phyloP scores from a whole-genome alignment of 352 stramenopile genomes.

The Phytophthora ohioensis region DNA sequence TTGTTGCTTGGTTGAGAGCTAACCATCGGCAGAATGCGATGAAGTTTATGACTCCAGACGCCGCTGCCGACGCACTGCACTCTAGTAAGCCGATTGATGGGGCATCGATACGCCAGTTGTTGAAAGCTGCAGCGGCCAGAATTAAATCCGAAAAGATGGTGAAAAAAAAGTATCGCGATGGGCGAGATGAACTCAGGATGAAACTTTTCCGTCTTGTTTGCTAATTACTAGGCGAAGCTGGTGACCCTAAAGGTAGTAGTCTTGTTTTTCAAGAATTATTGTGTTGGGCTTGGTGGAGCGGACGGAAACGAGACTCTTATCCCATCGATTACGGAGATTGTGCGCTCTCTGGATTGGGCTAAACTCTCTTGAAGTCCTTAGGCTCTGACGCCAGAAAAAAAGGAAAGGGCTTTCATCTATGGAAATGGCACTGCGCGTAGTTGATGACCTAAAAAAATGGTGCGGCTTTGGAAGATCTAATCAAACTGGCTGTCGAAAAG shows the following conservation, averaged over 20 bases:
- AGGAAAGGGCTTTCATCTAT: not conserved
- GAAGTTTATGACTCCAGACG: not conserved
- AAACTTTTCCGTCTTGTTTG: constrained; percentile 1
- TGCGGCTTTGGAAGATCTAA: not conserved
- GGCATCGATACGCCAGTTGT: not conserved
- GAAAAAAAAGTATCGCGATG: not conserved
- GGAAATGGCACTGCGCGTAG: not conserved
- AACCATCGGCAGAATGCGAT: constrained; percentile 3
- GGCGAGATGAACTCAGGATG: not conserved
- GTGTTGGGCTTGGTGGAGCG: not conserved
- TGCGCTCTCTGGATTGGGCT: not conserved
- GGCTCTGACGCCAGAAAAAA: not conserved
- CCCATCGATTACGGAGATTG: not conserved
- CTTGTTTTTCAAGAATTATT: not conserved
- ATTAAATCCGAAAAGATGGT: not conserved
- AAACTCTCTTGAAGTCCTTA: not conserved
- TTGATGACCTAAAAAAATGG: not conserved
- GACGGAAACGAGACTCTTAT: not conserved
- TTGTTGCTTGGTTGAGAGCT: not conserved
- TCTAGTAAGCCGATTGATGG: not conserved
- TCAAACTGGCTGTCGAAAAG: not conserved
- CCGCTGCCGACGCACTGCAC: not conserved
- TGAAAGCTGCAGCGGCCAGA: not conserved
- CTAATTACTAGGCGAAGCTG: not conserved
- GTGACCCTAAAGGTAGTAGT: not conserved